phyloP scores from a whole-genome alignment of 495 filamentous ascomycete genomes.

The Penicillium argentinense region DNA sequence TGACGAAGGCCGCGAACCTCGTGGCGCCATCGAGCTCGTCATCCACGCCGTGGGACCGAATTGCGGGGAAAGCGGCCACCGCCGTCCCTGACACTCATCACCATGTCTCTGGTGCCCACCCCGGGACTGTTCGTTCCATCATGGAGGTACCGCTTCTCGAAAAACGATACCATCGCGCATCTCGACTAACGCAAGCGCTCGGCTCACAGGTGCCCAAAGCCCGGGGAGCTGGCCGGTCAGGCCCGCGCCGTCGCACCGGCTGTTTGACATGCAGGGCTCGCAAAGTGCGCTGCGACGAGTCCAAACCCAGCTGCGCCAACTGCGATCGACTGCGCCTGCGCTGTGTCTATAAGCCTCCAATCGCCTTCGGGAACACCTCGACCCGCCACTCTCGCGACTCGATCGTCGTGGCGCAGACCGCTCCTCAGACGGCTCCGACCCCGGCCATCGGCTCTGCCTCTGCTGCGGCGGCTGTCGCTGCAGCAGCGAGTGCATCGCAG shows the following conservation, averaged over 20 bases:
- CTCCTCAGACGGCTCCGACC: conserved; percentile 11
- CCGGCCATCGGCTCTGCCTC: conserved; percentile 11
- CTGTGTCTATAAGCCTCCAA: conserved; percentile 34
- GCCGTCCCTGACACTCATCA: conserved; percentile 3
- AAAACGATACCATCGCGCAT: background rate
- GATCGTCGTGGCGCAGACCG: conserved; percentile 7
- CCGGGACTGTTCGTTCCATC: conserved; percentile 12
- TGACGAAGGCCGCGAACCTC: too few relatives aligned
- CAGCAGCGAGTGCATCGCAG: conserved; percentile 7
- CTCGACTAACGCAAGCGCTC: conserved; percentile 39
- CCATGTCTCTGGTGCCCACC: conserved; percentile 2
- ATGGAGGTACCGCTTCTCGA: conserved; percentile 20
- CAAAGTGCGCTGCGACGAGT: conserved; percentile 48
- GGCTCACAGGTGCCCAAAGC: conserved; percentile 32
- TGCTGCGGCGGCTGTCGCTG: conserved; percentile 11
- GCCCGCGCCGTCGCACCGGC: conserved; percentile 43
- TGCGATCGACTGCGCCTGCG: conserved; percentile 38
- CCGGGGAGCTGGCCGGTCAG: conserved; percentile 39
- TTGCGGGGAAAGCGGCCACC: conserved; percentile 28
- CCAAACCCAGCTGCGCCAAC: conserved; percentile 40
- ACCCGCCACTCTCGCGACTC: conserved; percentile 8
- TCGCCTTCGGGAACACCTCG: conserved; percentile 8
- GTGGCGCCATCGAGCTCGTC: conserved; percentile 17
- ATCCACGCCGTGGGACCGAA: conserved; percentile 19
- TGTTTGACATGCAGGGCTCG: conserved; percentile 47